phyloP scores from a whole-genome alignment of 148 eudicot species.

The Amaranthus palmeri region DNA sequence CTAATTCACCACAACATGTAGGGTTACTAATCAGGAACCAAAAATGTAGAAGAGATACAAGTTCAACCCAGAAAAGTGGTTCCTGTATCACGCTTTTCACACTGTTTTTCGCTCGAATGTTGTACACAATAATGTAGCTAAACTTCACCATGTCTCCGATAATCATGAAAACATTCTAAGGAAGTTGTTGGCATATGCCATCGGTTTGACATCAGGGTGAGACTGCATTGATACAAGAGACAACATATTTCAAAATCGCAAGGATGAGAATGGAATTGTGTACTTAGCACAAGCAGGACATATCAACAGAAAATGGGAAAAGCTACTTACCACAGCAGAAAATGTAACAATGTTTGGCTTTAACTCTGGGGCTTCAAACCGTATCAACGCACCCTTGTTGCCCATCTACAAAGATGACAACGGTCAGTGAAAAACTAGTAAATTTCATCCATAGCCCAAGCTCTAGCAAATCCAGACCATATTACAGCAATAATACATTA shows the following conservation, averaged over 20 bases:
- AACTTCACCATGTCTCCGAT: neutral
- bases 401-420: conserved; percentile 66
- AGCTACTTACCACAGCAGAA: conserved; percentile 79
- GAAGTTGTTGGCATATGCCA: conserved; percentile 98
- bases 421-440: neutral
- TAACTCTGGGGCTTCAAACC: conserved; percentile 85
- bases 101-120: conserved; percentile 14
- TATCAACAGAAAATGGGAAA: conserved; percentile 1
- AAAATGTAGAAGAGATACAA: conserved; percentile 1
- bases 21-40: conserved; percentile 11
- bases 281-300: conserved; percentile 2
- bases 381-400: conserved; percentile 95
- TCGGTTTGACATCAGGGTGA: conserved; percentile 93
- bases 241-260: neutral
- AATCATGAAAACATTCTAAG: conserved; percentile 47
- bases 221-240: conserved; percentile 48
- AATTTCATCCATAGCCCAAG: neutral
- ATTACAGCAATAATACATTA: no score
- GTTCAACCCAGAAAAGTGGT: neutral
- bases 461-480: neutral
- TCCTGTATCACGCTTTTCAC: conserved; percentile 1
- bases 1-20: neutral
- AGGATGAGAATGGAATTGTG: no score
- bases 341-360: conserved; percentile 91
- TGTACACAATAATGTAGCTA: conserved; percentile 9